Conservation (phyloP, 2,329 filamentous ascomycete genomes). For the Nemania sp. region DNA sequence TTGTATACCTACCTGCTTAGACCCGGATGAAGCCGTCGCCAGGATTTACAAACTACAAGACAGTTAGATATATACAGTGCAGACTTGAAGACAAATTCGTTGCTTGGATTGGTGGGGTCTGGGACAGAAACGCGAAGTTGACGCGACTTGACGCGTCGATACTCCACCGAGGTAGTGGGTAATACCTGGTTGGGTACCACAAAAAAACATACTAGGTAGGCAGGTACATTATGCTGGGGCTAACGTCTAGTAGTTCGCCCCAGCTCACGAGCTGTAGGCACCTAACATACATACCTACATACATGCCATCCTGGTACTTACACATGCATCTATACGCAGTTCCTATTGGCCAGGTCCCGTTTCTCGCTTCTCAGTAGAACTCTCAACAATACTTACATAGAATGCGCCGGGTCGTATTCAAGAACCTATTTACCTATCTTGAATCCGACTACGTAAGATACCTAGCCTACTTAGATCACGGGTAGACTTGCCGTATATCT, state of each 20-base stretch:
- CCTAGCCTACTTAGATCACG: not conserved
- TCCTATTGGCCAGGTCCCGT: not conserved
- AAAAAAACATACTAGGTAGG: not conserved
- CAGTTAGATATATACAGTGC: constrained; percentile 12
- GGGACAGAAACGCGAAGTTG: constrained; percentile 42
- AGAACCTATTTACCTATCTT: not conserved
- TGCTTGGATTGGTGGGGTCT: constrained; percentile 21
- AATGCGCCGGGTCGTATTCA: not conserved
- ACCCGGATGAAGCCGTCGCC: constrained; percentile 20
- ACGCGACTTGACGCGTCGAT: constrained; percentile 45
- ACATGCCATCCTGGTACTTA: not conserved
- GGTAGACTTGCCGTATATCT: constrained; percentile 26
- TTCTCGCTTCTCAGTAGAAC: not conserved
- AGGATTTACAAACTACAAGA: too few species aligned
- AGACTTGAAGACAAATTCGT: constrained; percentile 13
- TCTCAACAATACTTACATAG: not conserved
- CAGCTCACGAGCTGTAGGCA: not conserved
- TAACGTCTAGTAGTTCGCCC: too few species aligned
- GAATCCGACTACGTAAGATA: not conserved
- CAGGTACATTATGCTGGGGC: not conserved
- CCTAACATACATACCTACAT: not conserved
- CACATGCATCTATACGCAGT: not conserved
- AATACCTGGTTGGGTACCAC: not conserved
- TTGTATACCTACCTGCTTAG: not conserved
- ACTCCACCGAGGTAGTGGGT: not conserved